A percentile compares a stretch with the other conserved stretches of the same genome.
These are phyloP conservation scores for Shiraia bambusicola DNA, from an alignment of 2,329 filamentous ascomycete species.

Conservation along the genomic window DNA sequence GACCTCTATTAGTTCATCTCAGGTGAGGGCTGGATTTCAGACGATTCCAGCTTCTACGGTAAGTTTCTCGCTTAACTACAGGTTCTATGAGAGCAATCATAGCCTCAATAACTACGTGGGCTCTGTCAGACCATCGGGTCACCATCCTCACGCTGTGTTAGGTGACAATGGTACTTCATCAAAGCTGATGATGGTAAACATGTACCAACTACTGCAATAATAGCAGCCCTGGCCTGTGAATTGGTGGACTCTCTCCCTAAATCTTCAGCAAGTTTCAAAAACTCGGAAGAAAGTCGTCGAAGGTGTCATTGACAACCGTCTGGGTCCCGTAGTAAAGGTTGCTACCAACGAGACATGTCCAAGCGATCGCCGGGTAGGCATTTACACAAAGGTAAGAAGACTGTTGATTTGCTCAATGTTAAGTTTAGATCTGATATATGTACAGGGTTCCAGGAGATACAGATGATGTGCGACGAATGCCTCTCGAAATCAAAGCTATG, in stretches of 20 bases:
- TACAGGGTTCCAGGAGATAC: slow-evolving; percentile 69
- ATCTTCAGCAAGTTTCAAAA: slow-evolving; percentile 56
- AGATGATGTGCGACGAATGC: slow-evolving; percentile 68
- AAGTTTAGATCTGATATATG: slow-evolving; percentile 65
- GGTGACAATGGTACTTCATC: slow-evolving; percentile 23
- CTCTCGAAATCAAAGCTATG: slow-evolving; percentile 62
- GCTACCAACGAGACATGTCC: slow-evolving; percentile 54
- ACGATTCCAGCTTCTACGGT: slow-evolving; percentile 52
- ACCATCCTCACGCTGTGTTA: slow-evolving; percentile 6
- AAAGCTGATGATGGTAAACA: not conserved
- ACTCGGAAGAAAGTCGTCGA: slow-evolving; percentile 68
- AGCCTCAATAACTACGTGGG: too few relatives aligned
- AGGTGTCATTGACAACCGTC: slow-evolving; percentile 66
- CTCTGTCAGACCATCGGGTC: too few relatives aligned
- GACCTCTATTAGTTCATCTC: slow-evolving; percentile 13
- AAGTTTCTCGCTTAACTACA: slow-evolving; percentile 9
- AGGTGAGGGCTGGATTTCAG: slow-evolving; percentile 41
- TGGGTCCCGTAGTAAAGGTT: slow-evolving; percentile 75
- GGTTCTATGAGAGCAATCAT: too few relatives aligned
- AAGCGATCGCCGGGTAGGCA: slow-evolving; percentile 57
- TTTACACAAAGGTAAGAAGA: not conserved
- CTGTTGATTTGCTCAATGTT: not conserved
- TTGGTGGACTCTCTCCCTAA: slow-evolving; percentile 75
- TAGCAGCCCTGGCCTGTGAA: slow-evolving; percentile 12
- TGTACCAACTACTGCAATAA: not conserved